A percentile compares a stretch with the other conserved stretches of the same genome.
phyloP scores from a whole-genome alignment of 441 rosid genomes.

The Euphorbia celastroides region DNA sequence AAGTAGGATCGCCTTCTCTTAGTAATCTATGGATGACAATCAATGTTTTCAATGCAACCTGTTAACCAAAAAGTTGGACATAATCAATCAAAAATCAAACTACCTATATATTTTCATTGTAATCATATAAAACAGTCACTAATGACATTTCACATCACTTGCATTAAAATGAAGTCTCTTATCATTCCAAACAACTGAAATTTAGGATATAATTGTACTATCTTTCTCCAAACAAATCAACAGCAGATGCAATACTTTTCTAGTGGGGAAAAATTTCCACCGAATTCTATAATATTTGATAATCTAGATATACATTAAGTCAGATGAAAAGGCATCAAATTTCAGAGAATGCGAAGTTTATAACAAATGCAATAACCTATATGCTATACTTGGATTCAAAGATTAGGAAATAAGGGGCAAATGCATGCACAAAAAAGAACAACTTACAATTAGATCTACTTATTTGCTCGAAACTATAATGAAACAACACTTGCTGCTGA shows the following conservation, averaged over 20 bases:
- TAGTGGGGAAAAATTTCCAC: not conserved
- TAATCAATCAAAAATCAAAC: not conserved
- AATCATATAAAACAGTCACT: not conserved
- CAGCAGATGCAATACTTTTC: not conserved
- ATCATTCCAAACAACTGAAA: not conserved
- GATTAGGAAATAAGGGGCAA: not conserved
- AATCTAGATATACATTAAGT: not conserved
- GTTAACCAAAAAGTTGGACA: slow-evolving; percentile 11
- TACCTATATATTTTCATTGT: not conserved
- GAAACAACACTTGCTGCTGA: not conserved
- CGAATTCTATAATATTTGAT: not conserved
- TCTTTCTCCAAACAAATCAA: not conserved
- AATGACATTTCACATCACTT: not conserved
- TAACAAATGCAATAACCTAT: not conserved
- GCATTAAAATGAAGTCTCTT: not conserved
- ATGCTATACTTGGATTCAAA: not conserved
- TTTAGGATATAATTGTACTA: not conserved
- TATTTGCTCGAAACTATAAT: not conserved
- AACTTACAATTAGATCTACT: not conserved
- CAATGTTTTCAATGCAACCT: slow-evolving; percentile 93
- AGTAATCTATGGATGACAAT: slow-evolving; percentile 83
- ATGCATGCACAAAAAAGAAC: not conserved
- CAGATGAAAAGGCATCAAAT: not conserved
- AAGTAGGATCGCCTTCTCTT: slow-evolving; percentile 94
- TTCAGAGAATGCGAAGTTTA: not conserved